Evolutionary conservation across 129 eudicot species (phyloP), one percentile per base, ranked within the genome.

Genomic region (Saussurea involucrata): DNA sequence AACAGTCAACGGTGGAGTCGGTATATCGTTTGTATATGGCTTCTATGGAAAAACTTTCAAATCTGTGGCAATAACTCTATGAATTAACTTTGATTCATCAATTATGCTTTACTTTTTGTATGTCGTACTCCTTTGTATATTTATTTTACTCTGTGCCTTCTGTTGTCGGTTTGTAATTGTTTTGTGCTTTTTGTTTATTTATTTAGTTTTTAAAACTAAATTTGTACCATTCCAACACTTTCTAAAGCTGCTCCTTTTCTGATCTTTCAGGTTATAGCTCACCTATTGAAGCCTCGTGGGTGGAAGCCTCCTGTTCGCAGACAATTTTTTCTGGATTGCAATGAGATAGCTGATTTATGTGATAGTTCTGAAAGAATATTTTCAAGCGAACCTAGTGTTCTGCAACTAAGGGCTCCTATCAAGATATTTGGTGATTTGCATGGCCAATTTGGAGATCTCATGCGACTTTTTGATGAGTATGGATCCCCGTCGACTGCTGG

Each of bases 281-380:
- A 95, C 83, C 90, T 95, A 28, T 78, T 95, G 75, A 95, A 95
- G 77, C 99, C 99, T 79, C 97, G 99, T 46, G 99, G 99, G 31
- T 95, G 99, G 99, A 95, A 95, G 85, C 99, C 99, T 70, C 99
- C 99, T 68, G 99, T 95, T 67, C 94, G 91, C 7, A 87, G 99
- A 27, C 99, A 95, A 17, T 95, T 95, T 74, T 95, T 95, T 85
- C 86, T 95, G 86, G 99, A 95, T 78, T 89, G 97, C 78, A 90
- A 90, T 88, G 99, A 95, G 80, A 89, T 95, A 78, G 96, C 97
- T 36, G 99, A 95, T 77, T 96, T 95, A 34, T 95, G 99, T 85
- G 99, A 95, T 79, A 92, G 96, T 80, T 92, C 99, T 70, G 99
- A 95, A 82, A 82, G 96, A 78, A 92, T 95, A 75, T 95, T 95